Evolutionary conservation across 352 stramenopile genomes (phyloP).

Genomic region (Phytophthora parvispora): DNA sequence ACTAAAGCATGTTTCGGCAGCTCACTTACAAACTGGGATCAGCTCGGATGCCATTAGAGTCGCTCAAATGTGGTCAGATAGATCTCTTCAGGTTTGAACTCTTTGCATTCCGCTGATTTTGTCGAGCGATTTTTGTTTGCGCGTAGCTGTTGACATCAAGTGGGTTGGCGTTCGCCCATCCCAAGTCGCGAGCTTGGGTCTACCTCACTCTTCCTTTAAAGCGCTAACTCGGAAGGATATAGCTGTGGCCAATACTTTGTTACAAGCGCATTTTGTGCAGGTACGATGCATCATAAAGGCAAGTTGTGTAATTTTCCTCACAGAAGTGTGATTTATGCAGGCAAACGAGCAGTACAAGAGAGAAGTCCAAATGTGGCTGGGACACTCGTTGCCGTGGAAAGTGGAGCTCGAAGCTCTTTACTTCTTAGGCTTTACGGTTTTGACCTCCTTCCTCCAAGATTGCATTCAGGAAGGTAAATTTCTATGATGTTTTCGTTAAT

Average conservation of each 20-base stretch:
- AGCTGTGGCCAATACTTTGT: conserved; percentile 48
- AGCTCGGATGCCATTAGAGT: conserved; percentile 85
- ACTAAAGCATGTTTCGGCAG: conserved; percentile 34
- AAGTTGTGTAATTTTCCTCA: neutral
- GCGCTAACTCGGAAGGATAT: conserved; percentile 66
- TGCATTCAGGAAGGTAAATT: conserved; percentile 55
- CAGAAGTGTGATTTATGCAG: conserved; percentile 29
- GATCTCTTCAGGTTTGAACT: neutral
- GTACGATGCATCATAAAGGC: conserved; percentile 26
- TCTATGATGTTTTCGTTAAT: conserved; percentile 36
- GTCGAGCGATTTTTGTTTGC: neutral
- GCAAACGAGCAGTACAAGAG: conserved; percentile 55
- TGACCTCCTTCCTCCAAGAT: conserved; percentile 66
- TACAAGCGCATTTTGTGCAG: conserved; percentile 70
- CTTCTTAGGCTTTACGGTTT: conserved; percentile 79
- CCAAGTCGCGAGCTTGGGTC: conserved; percentile 57
- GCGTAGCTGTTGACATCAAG: conserved; percentile 79
- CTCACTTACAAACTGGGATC: conserved; percentile 93
- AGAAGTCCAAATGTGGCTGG: conserved; percentile 71
- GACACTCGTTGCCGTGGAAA: conserved; percentile 61
- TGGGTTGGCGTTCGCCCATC: conserved; percentile 95
- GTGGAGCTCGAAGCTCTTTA: conserved; percentile 88
- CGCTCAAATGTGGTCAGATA: conserved; percentile 59
- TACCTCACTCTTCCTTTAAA: conserved; percentile 71
- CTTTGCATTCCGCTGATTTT: neutral